These are phyloP conservation scores for Globisporangium middletonii DNA, from an alignment of 352 stramenopile species.

Conservation along the genomic window DNA sequence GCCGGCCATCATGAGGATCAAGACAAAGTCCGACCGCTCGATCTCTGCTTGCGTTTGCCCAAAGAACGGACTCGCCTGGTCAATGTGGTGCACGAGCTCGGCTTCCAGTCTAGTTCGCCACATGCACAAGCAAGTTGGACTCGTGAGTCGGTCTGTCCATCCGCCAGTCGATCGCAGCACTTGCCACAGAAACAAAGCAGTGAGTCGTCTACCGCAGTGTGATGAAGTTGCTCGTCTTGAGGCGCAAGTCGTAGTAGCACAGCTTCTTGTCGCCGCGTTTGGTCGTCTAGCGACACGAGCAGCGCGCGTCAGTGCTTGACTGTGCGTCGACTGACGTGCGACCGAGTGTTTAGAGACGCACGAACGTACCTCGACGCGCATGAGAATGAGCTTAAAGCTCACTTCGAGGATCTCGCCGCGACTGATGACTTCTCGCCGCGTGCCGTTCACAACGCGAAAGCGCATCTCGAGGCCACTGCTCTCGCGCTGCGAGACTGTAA, in stretches of 20 bases:
- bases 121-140: background rate
- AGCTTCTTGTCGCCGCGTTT: slow-evolving; percentile 36
- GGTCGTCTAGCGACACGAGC: slow-evolving; percentile 20
- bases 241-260: slow-evolving; percentile 55
- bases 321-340: background rate
- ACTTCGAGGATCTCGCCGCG: slow-evolving; percentile 49
- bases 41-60: slow-evolving; percentile 28
- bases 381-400: slow-evolving; percentile 57
- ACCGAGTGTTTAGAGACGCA: no score
- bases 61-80: slow-evolving; percentile 37
- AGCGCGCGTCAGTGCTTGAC: background rate
- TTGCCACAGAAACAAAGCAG: background rate
- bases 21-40: slow-evolving; percentile 33
- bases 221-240: slow-evolving; percentile 43
- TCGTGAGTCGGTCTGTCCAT: background rate
- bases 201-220: slow-evolving; percentile 25
- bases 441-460: slow-evolving; percentile 55
- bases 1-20: slow-evolving; percentile 50
- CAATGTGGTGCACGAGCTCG: slow-evolving; percentile 44
- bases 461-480: slow-evolving; percentile 31
- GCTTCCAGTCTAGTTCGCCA: slow-evolving; percentile 30
- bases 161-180: background rate
- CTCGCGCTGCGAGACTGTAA: slow-evolving; percentile 31
- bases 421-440: slow-evolving; percentile 28
- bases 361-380: slow-evolving; percentile 56